Evolutionary conservation across 148 eudicot genomes (phyloP).

Genomic region (Vaccinium myrtillus): DNA sequence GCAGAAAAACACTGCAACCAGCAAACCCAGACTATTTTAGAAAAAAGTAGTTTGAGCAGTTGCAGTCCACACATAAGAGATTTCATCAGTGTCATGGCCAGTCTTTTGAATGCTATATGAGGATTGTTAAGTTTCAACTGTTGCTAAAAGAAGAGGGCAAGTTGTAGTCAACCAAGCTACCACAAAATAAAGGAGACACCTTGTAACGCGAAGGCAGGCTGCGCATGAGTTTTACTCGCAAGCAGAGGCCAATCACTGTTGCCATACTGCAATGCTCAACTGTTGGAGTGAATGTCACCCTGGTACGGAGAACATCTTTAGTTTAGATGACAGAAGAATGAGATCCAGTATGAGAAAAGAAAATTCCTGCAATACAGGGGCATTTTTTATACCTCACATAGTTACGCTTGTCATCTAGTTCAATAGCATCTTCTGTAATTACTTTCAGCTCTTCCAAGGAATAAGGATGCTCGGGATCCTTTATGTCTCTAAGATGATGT

Average conservation of each 20-base stretch:
- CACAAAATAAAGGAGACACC: conserved; percentile 31
- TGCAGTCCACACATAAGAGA: conserved; percentile 1
- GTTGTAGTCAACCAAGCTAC: conserved; percentile 4
- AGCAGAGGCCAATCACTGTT: conserved; percentile 85
- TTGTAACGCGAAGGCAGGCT: conserved; percentile 83
- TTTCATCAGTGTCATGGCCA: neutral
- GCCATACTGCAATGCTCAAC: conserved; percentile 99
- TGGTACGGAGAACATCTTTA: conserved; percentile 27
- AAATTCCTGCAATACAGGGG: neutral
- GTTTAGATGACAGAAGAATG: conserved; percentile 1
- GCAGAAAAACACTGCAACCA: neutral
- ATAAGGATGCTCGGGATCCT: conserved; percentile 99
- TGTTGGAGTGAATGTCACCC: conserved; percentile 94
- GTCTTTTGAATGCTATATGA: neutral
- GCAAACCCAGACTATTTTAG: neutral
- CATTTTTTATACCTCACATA: conserved; percentile 54
- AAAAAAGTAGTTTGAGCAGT: neutral
- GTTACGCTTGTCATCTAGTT: conserved; percentile 65
- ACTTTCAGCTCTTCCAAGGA: conserved; percentile 95
- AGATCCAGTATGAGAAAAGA: conserved; percentile 7
- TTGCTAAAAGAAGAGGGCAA: neutral
- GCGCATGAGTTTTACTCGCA: conserved; percentile 93
- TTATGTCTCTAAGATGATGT: conserved; percentile 96
- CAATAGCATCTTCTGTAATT: conserved; percentile 88
- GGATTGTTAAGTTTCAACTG: neutral